Base-by-base conservation (phyloP, 352 stramenopile genomes). In the Phytophthora palmivora region DNA sequence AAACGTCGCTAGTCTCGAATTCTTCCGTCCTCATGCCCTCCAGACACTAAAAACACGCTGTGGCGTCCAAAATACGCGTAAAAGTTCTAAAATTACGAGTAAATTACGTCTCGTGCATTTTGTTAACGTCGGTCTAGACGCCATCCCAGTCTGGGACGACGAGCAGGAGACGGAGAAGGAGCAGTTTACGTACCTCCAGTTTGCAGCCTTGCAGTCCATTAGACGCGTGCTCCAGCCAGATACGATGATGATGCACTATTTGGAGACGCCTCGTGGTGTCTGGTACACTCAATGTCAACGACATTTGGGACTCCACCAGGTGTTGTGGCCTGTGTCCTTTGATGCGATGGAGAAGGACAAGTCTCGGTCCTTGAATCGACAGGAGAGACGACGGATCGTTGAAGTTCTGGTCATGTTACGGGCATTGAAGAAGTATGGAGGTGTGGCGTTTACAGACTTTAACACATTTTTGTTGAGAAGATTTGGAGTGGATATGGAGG, bases 221-320 rank as follows among this genome's bases (percentile, higher is more conserved):
- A 50, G 59, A 18, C 60, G 60, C 6, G 49, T 49, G 4, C 47
- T 80, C 8, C 16, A 42, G 16, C 74, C 74, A 7, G 51, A 52
- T 7, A 32, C 71, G 28, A 78, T 83, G 67, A 52, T 80, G 46
- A 45, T 80, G 57, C 74, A 83, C 56, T 83, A 83, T 55, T 18
- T 76, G 16, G 57, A 70, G 14, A 50, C 42, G 4, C 71, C 74
- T 9, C 57, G 71, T 16, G 74, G 74, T 15, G 57, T 74, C 9
- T 83, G 74, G 74, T 83, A 70, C 60, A 80, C 74, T 16, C 71
- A 83, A 39, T 78, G 71, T 24, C 74, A 83, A 46, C 67, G 74
- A 2, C 69, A 80, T 34, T 45, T 83, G 22, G 77, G 70, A 37
- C 61, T 78, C 16, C 74, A 83, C 21, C 62, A 72, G 12, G 68